Percentiles rank a stretch among this genome's conserved stretches.
Evolutionary conservation across 208 protist species (phyloP).

Genomic region (Leishmania amazonensis): DNA sequence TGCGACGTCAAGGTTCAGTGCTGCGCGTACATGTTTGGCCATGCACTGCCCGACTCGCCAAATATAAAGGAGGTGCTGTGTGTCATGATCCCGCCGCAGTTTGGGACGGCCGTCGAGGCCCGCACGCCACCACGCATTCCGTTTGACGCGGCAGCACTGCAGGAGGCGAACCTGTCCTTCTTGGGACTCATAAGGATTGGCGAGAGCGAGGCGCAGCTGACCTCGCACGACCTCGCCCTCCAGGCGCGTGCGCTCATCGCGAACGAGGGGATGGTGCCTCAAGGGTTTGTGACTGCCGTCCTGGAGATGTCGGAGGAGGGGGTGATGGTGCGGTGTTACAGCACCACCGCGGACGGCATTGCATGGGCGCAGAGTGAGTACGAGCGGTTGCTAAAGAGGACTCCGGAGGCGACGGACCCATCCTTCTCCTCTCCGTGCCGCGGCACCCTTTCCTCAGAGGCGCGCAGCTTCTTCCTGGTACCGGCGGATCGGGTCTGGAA

Average conservation of each 20-base stretch:
- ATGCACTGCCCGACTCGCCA: constrained; percentile 78
- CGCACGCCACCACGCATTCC: constrained; percentile 73
- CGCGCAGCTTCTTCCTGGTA: constrained; percentile 82
- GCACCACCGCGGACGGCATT: constrained; percentile 79
- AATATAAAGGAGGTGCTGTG: constrained; percentile 90
- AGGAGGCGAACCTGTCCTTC: constrained; percentile 75
- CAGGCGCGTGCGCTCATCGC: constrained; percentile 69
- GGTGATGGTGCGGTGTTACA: constrained; percentile 75
- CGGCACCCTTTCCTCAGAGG: constrained; percentile 62
- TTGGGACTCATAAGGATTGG: constrained; percentile 80
- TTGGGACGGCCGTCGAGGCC: constrained; percentile 61
- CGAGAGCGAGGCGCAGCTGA: constrained; percentile 62
- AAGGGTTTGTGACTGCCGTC: constrained; percentile 43
- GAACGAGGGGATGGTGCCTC: constrained; percentile 63
- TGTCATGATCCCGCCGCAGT: constrained; percentile 87
- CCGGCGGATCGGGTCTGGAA: constrained; percentile 81
- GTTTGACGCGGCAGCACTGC: constrained; percentile 54
- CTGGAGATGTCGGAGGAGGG: constrained; percentile 72
- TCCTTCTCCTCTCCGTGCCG: constrained; percentile 60
- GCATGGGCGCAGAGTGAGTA: constrained; percentile 67
- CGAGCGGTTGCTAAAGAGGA: constrained; percentile 53
- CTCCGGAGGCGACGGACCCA: constrained; percentile 51
- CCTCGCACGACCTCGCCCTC: constrained; percentile 81
- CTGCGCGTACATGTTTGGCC: constrained; percentile 86
- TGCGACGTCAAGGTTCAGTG: constrained; percentile 88